A percentile compares a stretch with the other conserved stretches of the same genome.
These are phyloP conservation scores for Leptographium radiaticola DNA, from an alignment of 2,329 filamentous ascomycete genomes.

Conservation along the genomic window DNA sequence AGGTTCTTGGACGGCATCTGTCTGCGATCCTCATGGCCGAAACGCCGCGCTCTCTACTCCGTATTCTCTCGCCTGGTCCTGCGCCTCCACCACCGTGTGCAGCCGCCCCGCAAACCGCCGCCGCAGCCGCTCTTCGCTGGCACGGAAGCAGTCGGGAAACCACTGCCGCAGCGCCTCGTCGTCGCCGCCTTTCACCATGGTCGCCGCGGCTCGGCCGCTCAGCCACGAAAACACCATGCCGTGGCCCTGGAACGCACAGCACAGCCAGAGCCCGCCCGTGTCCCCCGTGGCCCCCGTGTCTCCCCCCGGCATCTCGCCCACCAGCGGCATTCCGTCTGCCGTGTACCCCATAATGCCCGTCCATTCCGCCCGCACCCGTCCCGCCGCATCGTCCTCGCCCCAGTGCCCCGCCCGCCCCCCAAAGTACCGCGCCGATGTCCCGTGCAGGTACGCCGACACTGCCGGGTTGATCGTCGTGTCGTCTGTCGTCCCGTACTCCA, in stretches of 20 bases:
- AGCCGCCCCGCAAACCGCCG: constrained; percentile 21
- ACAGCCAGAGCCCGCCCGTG: constrained; percentile 32
- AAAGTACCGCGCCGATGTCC: constrained; percentile 34
- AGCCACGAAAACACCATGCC: constrained; percentile 53
- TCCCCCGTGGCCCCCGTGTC: constrained; percentile 18
- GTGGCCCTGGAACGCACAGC: constrained; percentile 51
- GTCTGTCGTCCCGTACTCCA: constrained; percentile 41
- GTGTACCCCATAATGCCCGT: constrained; percentile 44
- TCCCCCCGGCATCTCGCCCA: constrained; percentile 32
- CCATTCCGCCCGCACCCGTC: constrained; percentile 31
- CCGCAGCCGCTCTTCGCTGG: constrained; percentile 30
- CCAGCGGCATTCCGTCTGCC: constrained; percentile 37
- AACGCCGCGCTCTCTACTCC: too few relatives aligned
- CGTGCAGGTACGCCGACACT: constrained; percentile 33
- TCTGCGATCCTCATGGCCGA: too few relatives aligned
- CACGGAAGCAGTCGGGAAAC: constrained; percentile 39
- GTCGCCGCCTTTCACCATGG: constrained; percentile 32
- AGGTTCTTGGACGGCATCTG: too few relatives aligned
- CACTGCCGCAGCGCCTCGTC: constrained; percentile 24
- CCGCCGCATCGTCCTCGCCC: constrained; percentile 28
- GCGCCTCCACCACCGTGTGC: constrained; percentile 7
- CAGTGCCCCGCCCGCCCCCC: constrained; percentile 27
- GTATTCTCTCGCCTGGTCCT: too few relatives aligned
- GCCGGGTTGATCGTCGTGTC: constrained; percentile 37
- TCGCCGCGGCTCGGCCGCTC: constrained; percentile 41